Conservation (phyloP, 2,329 filamentous ascomycete species). For the Penicillium sclerotiorum region DNA sequence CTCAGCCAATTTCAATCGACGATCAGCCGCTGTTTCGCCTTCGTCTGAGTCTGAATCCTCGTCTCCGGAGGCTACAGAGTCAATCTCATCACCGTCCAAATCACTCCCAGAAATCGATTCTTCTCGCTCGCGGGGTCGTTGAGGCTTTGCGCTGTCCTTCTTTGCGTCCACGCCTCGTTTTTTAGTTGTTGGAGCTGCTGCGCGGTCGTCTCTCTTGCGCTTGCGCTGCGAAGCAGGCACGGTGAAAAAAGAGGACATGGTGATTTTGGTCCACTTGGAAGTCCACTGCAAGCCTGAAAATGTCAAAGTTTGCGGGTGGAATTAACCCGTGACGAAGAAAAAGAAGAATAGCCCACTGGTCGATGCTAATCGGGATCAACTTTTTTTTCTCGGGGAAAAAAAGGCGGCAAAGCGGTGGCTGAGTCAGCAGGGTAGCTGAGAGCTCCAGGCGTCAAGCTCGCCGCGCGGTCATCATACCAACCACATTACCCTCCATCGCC, state of each 20-base stretch:
- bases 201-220: constrained; percentile 69
- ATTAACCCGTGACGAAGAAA: constrained; percentile 6
- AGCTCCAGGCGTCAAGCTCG: constrained; percentile 48
- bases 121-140: constrained; percentile 57
- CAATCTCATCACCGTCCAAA: constrained; percentile 61
- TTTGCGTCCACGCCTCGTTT: constrained; percentile 47
- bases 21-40: constrained; percentile 84
- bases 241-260: constrained; percentile 96
- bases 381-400: constrained; percentile 43
- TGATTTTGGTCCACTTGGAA: not conserved
- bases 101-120: constrained; percentile 90
- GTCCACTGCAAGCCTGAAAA: constrained; percentile 5
- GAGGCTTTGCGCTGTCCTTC: constrained; percentile 41
- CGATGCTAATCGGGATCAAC: constrained; percentile 26
- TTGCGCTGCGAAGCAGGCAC: constrained; percentile 84
- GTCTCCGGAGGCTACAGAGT: constrained; percentile 50
- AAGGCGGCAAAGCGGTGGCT: constrained; percentile 34
- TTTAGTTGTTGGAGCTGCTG: constrained; percentile 47
- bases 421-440: constrained; percentile 39
- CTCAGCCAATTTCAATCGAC: constrained; percentile 83
- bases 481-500: constrained; percentile 24
- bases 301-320: constrained; percentile 7
- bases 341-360: constrained; percentile 11
- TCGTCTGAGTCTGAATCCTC: constrained; percentile 70
- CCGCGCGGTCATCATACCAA: constrained; percentile 37